phyloP scores from a whole-genome alignment of 768 basidiomycete genomes.

The Gyrodon lividus region DNA sequence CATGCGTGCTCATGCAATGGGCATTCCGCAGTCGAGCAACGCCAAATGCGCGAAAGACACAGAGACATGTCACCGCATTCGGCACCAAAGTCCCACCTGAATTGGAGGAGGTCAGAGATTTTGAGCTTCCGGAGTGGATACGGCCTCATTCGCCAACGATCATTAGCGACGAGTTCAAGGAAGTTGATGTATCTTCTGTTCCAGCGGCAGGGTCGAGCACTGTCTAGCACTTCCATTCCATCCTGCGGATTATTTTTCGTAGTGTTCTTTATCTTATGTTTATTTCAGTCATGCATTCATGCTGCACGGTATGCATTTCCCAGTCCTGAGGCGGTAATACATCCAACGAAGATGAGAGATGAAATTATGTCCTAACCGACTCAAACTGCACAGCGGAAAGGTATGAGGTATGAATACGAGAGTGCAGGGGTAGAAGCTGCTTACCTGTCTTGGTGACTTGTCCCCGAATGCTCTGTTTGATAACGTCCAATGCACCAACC shows the following conservation, averaged over 20 bases:
- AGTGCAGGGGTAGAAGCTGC: neutral
- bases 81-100: constrained; percentile 54
- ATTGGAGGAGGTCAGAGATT: constrained; percentile 50
- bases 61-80: constrained; percentile 57
- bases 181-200: neutral
- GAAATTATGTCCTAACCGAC: neutral
- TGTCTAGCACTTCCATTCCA: constrained; percentile 14
- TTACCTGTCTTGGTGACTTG: constrained; percentile 12
- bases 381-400: neutral
- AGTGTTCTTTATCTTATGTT: constrained; percentile 28
- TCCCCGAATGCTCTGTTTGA: constrained; percentile 23
- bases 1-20: constrained; percentile 45
- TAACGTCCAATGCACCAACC: constrained; percentile 39
- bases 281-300: constrained; percentile 22
- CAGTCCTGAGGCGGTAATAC: neutral
- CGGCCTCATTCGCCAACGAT: constrained; percentile 20
- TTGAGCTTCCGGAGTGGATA: constrained; percentile 57
- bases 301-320: neutral
- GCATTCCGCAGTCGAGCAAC: constrained; percentile 48
- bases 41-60: constrained; percentile 46
- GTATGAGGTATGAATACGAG: constrained; percentile 2
- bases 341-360: neutral
- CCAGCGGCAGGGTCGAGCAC: constrained; percentile 1
- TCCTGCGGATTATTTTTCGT: constrained; percentile 8
- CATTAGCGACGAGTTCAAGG: constrained; percentile 6